Conservation (phyloP, 768 basidiomycete genomes). For the Strobilomyces confusus region DNA sequence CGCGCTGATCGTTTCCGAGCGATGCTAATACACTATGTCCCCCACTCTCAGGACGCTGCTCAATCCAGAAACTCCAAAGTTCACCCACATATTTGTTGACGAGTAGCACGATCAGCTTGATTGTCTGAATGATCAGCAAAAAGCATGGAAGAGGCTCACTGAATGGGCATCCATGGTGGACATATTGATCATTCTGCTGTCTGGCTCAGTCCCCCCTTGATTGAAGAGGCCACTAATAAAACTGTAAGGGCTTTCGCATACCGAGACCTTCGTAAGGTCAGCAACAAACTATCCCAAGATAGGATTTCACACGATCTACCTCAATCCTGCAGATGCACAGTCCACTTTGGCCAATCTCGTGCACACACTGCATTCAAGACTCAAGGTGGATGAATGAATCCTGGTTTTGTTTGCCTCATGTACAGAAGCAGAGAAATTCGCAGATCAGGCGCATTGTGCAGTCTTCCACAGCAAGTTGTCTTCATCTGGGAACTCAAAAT, state of each 20-base stretch:
- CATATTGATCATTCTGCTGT: not conserved
- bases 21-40: not conserved
- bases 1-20: not conserved
- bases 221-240: not conserved
- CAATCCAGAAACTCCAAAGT: not conserved
- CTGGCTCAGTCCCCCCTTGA: not conserved
- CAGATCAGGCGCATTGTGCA: not conserved
- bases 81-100: not conserved
- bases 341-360: not conserved
- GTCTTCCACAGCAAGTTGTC: conserved; percentile 2
- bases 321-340: not conserved
- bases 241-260: not conserved
- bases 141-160: not conserved
- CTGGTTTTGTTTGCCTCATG: not conserved
- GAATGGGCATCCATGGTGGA: not conserved
- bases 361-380: not conserved
- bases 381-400: not conserved
- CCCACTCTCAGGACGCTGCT: not conserved
- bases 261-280: not conserved
- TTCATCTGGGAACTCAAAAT: not conserved
- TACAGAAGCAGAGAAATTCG: not conserved
- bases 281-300: conserved; percentile 1
- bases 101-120: conserved; percentile 7
- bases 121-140: not conserved
- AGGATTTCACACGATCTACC: not conserved